phyloP scores from a whole-genome alignment of 2,329 filamentous ascomycete genomes.

The Emmonsiellopsis sp. region DNA sequence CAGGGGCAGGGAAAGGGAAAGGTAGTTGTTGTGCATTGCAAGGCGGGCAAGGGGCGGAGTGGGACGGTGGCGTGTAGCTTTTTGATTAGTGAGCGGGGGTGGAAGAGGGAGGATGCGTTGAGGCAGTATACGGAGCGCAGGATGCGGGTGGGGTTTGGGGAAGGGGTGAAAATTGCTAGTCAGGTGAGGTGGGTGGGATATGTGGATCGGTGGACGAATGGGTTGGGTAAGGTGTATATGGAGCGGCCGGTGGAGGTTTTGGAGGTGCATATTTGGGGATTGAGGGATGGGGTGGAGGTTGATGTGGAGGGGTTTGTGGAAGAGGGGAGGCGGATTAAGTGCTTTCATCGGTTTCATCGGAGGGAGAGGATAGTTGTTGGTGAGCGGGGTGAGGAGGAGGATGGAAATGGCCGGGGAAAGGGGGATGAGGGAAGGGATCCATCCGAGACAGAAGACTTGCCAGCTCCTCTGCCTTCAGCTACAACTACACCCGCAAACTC shows the following conservation, averaged over 20 bases:
- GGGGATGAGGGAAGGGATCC: not conserved
- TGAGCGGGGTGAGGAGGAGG: not conserved
- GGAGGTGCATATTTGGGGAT: conserved; percentile 83
- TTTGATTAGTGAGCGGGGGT: conserved; percentile 76
- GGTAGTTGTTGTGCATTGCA: conserved; percentile 90
- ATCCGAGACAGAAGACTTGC: not conserved
- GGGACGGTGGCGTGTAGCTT: conserved; percentile 84
- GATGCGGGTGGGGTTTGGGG: conserved; percentile 83
- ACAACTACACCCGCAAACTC: not conserved
- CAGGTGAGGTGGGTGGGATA: conserved; percentile 83
- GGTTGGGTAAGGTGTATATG: conserved; percentile 64
- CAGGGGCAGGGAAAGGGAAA: conserved; percentile 20
- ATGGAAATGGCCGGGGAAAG: not conserved
- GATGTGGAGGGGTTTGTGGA: conserved; percentile 76
- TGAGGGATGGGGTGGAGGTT: conserved; percentile 80
- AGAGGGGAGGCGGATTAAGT: conserved; percentile 78
- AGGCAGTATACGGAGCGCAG: conserved; percentile 67
- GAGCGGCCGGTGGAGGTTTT: conserved; percentile 76
- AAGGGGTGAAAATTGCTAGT: conserved; percentile 85
- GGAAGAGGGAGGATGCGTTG: conserved; percentile 55
- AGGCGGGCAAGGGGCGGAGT: conserved; percentile 89
- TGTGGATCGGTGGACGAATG: conserved; percentile 74
- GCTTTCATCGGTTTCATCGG: conserved; percentile 69
- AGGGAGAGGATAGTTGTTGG: conserved; percentile 59
- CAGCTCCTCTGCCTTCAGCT: not conserved